Conservation (phyloP, 2,329 filamentous ascomycete species). For the Aspergillus clavatus region DNA sequence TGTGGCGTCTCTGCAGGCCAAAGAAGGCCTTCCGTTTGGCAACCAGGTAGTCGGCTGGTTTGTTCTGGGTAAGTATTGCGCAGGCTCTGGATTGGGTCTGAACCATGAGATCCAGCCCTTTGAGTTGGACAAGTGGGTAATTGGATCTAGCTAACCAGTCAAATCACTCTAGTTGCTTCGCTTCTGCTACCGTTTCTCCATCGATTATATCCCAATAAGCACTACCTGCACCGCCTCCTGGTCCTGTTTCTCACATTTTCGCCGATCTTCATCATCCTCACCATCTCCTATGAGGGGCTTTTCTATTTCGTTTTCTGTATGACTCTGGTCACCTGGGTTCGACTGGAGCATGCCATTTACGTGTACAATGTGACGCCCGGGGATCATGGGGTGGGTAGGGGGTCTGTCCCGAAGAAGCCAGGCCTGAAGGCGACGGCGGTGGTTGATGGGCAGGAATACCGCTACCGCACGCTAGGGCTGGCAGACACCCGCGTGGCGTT, state of each 20-base stretch:
- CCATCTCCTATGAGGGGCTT: conserved; percentile 93
- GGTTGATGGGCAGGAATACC: conserved; percentile 28
- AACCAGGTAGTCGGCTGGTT: conserved; percentile 85
- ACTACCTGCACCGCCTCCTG: conserved; percentile 85
- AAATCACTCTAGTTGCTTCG: conserved; percentile 57
- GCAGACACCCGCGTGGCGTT: conserved; percentile 83
- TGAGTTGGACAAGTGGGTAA: too few relatives aligned
- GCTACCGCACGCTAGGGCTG: conserved; percentile 65
- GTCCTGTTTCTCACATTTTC: conserved; percentile 90
- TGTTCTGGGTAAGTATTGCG: conserved; percentile 57
- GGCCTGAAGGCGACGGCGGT: conserved; percentile 31
- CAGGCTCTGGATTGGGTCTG: not conserved
- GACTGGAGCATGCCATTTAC: conserved; percentile 77
- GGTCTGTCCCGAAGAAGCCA: conserved; percentile 24
- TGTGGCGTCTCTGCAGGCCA: conserved; percentile 77
- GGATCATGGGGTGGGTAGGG: conserved; percentile 7
- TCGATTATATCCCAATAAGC: conserved; percentile 69
- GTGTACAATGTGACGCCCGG: conserved; percentile 29
- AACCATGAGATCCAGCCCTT: not conserved
- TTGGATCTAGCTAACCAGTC: conserved; percentile 9
- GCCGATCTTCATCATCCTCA: conserved; percentile 89
- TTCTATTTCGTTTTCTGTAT: conserved; percentile 90
- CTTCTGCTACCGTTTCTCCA: conserved; percentile 77
- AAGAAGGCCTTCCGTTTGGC: conserved; percentile 75
- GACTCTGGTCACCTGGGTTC: conserved; percentile 80